phyloP scores from a whole-genome alignment of 176 grass and related monocot species.

The Raddia distichophylla region DNA sequence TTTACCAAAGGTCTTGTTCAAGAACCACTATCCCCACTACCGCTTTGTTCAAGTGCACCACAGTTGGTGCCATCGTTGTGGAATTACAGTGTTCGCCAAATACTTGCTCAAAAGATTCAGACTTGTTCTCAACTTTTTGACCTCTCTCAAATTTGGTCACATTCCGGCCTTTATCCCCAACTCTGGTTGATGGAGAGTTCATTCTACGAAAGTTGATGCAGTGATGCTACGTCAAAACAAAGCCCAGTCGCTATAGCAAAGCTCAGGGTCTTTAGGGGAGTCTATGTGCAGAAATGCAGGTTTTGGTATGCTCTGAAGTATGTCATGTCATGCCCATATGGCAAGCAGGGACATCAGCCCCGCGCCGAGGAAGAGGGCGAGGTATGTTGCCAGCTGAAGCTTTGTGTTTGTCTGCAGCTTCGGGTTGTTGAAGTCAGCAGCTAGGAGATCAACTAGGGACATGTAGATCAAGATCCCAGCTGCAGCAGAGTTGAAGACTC shows the following conservation, averaged over 20 bases:
- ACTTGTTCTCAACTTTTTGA: conserved; percentile 15
- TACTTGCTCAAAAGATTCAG: conserved; percentile 12
- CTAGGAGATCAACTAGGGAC: conserved; percentile 89
- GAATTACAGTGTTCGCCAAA: neutral
- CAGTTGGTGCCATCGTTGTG: conserved; percentile 24
- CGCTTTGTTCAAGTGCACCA: conserved; percentile 3
- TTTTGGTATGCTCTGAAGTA: conserved; percentile 14
- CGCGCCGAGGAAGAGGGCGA: conserved; percentile 67
- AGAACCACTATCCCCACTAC: conserved; percentile 19
- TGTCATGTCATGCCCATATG: conserved; percentile 61
- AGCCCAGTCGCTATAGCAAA: neutral
- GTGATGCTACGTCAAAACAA: neutral
- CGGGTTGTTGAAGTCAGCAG: conserved; percentile 78
- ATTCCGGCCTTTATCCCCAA: conserved; percentile 8
- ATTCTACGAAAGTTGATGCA: conserved; percentile 26
- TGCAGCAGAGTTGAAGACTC: conserved; percentile 72
- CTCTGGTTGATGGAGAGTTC: conserved; percentile 14
- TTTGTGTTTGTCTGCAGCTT: conserved; percentile 76
- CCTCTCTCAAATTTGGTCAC: conserved; percentile 23
- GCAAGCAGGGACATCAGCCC: conserved; percentile 83
- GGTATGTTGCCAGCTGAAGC: conserved; percentile 64
- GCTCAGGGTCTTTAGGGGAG: neutral
- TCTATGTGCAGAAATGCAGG: conserved; percentile 13
- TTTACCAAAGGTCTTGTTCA: conserved; percentile 1
- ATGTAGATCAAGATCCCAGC: conserved; percentile 91